Percentiles rank a stretch among this genome's conserved stretches.
phyloP scores from a whole-genome alignment of 139 green algal species.

The Closterium sp. region DNA sequence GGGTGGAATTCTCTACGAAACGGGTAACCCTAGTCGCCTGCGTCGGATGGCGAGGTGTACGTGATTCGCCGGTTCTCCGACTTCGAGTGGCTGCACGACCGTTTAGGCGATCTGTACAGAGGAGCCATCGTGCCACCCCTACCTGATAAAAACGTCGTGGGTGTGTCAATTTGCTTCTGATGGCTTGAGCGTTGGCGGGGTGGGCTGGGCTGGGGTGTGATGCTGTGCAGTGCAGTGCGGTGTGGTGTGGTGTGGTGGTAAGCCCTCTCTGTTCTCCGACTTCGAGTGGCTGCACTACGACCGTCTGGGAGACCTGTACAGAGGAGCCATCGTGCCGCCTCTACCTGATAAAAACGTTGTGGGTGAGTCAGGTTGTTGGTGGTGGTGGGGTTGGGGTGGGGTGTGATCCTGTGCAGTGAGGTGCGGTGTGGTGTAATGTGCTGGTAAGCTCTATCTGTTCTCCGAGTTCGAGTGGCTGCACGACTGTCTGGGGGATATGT shows the following conservation, averaged over 20 bases:
- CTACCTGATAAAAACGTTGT: slow-evolving; percentile 90
- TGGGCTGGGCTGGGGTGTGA: too few relatives aligned
- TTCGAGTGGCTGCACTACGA: slow-evolving; percentile 85
- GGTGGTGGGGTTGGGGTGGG: too few relatives aligned
- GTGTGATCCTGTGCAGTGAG: too few relatives aligned
- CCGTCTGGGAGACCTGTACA: slow-evolving; percentile 73
- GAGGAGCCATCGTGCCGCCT: slow-evolving; percentile 83
- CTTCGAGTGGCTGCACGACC: slow-evolving; percentile 82
- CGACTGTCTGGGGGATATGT: slow-evolving; percentile 70
- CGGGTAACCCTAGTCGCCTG: neutral
- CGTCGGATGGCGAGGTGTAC: slow-evolving; percentile 41
- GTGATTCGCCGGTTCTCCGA: slow-evolving; percentile 89
- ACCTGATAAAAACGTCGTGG: slow-evolving; percentile 86
- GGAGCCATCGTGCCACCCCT: slow-evolving; percentile 87
- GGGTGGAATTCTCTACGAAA: neutral
- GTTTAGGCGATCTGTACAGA: slow-evolving; percentile 73
- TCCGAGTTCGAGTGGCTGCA: slow-evolving; percentile 88
- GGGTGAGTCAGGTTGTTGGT: slow-evolving; percentile 21
- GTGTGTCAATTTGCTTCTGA: slow-evolving; percentile 15
- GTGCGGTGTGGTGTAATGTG: too few relatives aligned
- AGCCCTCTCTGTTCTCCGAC: slow-evolving; percentile 89
- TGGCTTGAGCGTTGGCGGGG: neutral
- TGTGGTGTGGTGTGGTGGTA: too few relatives aligned
- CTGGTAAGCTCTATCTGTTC: too few relatives aligned
- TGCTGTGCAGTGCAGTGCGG: too few relatives aligned